Base-by-base conservation (phyloP, 495 filamentous ascomycete genomes). In the Cercophora samala region DNA sequence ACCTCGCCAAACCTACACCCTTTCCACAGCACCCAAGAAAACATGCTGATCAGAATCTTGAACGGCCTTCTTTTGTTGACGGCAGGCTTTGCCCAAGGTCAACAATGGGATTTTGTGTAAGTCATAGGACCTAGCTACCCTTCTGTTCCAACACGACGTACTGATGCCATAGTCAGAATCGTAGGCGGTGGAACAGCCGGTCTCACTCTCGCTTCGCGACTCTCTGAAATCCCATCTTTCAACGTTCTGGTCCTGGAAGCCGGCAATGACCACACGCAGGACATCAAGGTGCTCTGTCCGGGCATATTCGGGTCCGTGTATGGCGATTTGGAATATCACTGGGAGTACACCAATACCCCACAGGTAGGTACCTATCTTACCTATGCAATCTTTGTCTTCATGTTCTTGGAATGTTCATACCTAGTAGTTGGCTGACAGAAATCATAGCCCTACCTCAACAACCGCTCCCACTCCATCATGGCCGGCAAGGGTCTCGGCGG, bases 201-300 rank as follows among this genome's bases (percentile, higher is more conserved):
- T 56, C 78, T 81, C 26, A 82, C 83, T 4, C 67, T 85, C 5
- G 83, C 83, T 37, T 73, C 74, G 37, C 77, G 82, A 18, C 78
- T 84, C 5, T 79, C 81, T 15, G 81, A 83, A 64, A 74, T 83
- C 64, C 68, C 70, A 1, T 68, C 72, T 37, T 66, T 70, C 11
- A 68, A 69, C 0, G 75, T 85, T 13, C 74, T 84, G 24, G 68
- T 85, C 19, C 61, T 85, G 23, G 83, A 85, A 66, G 79, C 81
- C 3, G 82, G 82, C 17, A 71, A 61, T 1, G 68, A 75, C 56
- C 68, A 66, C 18, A 64, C 62, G 19, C 60, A 23, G 18, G 69
- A 70, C 37, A 46, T 66, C 0, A 61, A 52, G 4, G 56, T 72
- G 22, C 67, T 61, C 0, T 65, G 64, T 1, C 72, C 72, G 21